These are phyloP conservation scores for Epithele typhae DNA, from an alignment of 768 basidiomycete species.

Conservation along the genomic window DNA sequence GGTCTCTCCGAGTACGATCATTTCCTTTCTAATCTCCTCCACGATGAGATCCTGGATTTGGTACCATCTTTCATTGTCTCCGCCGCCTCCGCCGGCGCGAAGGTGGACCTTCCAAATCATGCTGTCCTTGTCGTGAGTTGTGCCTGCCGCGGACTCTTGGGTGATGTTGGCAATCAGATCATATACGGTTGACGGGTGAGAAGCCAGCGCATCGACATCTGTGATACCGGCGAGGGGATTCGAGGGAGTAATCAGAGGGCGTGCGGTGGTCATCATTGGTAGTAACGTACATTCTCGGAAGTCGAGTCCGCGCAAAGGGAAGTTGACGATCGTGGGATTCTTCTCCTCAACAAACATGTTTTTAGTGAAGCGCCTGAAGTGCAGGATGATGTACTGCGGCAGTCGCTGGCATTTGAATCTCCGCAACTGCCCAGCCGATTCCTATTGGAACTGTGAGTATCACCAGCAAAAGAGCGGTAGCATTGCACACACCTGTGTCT, in stretches of 20 bases:
- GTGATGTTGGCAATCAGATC: conserved; percentile 96
- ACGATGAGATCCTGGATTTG: conserved; percentile 96
- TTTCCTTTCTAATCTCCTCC: conserved; percentile 92
- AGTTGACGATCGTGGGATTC: conserved; percentile 98
- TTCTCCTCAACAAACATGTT: conserved; percentile 98
- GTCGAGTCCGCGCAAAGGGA: conserved; percentile 90
- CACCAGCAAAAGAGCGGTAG: conserved; percentile 7
- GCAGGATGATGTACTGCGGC: conserved; percentile 89
- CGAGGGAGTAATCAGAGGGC: too few species aligned
- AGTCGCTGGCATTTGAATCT: conserved; percentile 87
- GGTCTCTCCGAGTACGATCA: conserved; percentile 98
- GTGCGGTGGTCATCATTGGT: neutral
- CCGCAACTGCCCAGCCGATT: conserved; percentile 79
- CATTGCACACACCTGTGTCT: conserved; percentile 65
- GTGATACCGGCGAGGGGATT: neutral
- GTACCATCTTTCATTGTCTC: conserved; percentile 90
- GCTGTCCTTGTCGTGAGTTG: conserved; percentile 86
- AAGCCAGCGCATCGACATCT: conserved; percentile 76
- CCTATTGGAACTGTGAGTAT: conserved; percentile 40
- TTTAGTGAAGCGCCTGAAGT: conserved; percentile 95
- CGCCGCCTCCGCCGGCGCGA: conserved; percentile 67
- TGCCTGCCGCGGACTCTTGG: conserved; percentile 94
- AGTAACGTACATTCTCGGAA: conserved; percentile 80
- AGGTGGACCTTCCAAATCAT: conserved; percentile 93
- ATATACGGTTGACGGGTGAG: conserved; percentile 67